Evolutionary conservation across 306 rosid genomes (phyloP).

Genomic region (Urtica urens): DNA sequence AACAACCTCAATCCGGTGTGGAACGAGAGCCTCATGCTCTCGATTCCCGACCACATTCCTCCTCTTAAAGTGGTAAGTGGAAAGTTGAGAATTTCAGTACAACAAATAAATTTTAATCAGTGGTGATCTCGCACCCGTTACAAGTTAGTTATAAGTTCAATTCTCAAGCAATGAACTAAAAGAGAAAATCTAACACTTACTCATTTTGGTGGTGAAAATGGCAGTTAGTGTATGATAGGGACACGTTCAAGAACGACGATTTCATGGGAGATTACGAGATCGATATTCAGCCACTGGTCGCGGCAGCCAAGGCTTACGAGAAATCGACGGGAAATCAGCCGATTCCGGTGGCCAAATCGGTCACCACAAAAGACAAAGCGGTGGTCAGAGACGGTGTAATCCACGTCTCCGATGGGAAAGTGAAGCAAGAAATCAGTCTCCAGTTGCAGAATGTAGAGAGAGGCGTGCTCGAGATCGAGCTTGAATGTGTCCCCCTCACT

Average conservation of each 20-base stretch:
- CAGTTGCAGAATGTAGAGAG: conserved; percentile 77
- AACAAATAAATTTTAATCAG: no score
- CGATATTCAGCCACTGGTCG: conserved; percentile 78
- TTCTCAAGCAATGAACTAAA: no score
- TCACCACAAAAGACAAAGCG: conserved; percentile 45
- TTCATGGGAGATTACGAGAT: conserved; percentile 97
- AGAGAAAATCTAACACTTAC: no score
- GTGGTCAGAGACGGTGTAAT: conserved; percentile 54
- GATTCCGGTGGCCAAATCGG: conserved; percentile 50
- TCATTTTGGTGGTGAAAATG: conserved; percentile 70
- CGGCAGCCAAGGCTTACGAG: conserved; percentile 66
- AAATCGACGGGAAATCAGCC: conserved; percentile 30
- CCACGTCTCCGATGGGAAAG: conserved; percentile 48
- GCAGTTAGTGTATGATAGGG: conserved; percentile 90
- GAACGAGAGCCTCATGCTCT: conserved; percentile 86
- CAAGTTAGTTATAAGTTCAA: no score
- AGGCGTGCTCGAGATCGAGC: conserved; percentile 68
- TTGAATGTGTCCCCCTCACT: conserved; percentile 86
- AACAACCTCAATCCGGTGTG: conserved; percentile 84
- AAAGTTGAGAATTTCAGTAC: no score
- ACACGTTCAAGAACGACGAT: conserved; percentile 74
- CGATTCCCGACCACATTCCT: conserved; percentile 82
- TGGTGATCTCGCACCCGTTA: no score
- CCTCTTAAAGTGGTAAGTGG: conserved; percentile 81
- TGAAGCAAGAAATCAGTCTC: conserved; percentile 58